phyloP scores from a whole-genome alignment of 225 moss, liverwort and hornwort genomes.

The Thuidium tamariscinum region DNA sequence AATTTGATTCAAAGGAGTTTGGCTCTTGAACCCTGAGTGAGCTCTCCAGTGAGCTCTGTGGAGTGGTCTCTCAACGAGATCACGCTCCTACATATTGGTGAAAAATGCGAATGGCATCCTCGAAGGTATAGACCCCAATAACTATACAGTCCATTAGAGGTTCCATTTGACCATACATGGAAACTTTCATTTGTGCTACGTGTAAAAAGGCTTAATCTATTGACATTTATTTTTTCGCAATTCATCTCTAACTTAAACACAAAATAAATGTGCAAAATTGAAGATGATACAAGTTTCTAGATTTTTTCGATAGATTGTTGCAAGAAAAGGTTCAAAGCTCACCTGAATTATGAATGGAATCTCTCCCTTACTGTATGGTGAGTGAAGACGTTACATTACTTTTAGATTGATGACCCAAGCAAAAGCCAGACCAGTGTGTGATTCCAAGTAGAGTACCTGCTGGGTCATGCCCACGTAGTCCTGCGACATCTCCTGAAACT shows the following conservation, averaged over 20 bases:
- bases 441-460: slow-evolving; percentile 4
- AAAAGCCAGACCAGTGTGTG: not conserved
- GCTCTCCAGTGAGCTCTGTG: not conserved
- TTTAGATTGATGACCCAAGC: not conserved
- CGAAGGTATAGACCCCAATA: not conserved
- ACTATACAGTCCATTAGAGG: not conserved
- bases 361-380: not conserved
- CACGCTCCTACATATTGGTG: not conserved
- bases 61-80: not conserved
- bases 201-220: not conserved
- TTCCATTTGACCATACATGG: not conserved
- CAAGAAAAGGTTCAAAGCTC: not conserved
- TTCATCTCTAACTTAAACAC: not conserved
- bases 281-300: not conserved
- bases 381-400: not conserved
- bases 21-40: not conserved
- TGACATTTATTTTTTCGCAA: not conserved
- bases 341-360: not conserved
- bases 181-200: not conserved
- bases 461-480: slow-evolving; percentile 36
- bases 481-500: slow-evolving; percentile 26
- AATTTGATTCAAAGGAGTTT: not conserved
- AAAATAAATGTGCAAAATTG: too few relatives aligned
- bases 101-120: not conserved
- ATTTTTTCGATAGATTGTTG: not conserved